Percentiles rank a stretch among this genome's conserved stretches.
Conservation (phyloP, 1,284 basidiomycete genomes). For the Singerocomus rubriflavus region DNA sequence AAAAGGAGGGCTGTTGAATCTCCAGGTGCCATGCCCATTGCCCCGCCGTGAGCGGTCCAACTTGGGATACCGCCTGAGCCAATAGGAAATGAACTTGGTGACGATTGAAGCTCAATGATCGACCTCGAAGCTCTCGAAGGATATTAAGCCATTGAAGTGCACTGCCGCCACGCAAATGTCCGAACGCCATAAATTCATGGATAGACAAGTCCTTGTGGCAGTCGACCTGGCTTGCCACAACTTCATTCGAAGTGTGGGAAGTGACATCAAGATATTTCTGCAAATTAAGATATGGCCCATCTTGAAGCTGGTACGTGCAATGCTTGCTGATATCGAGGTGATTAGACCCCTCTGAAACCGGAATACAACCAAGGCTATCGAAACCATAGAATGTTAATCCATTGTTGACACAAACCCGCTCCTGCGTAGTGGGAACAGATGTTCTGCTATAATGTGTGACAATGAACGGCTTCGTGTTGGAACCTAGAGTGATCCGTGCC, state of each 20-base stretch:
- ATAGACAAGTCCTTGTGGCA: neutral
- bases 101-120: neutral
- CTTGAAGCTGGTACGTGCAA: slow-evolving; percentile 32
- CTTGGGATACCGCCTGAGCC: neutral
- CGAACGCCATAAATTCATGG: neutral
- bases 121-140: neutral
- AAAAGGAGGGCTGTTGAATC: neutral
- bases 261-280: slow-evolving; percentile 36
- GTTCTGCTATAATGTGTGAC: slow-evolving; percentile 36
- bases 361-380: slow-evolving; percentile 11
- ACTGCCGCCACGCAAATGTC: neutral
- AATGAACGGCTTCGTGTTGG: slow-evolving; percentile 39
- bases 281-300: slow-evolving; percentile 34
- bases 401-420: slow-evolving; percentile 35
- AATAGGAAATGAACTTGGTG: neutral
- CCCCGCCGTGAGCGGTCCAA: neutral
- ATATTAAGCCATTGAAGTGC: neutral
- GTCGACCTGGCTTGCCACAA: neutral
- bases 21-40: neutral
- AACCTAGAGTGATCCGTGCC: slow-evolving; percentile 38
- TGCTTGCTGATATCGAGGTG: slow-evolving; percentile 1
- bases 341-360: slow-evolving; percentile 10
- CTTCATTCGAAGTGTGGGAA: neutral
- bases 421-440: slow-evolving; percentile 27
- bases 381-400: slow-evolving; percentile 30